Conservation (phyloP, 345 rosid species). For the Melaleuca quinquenervia region DNA sequence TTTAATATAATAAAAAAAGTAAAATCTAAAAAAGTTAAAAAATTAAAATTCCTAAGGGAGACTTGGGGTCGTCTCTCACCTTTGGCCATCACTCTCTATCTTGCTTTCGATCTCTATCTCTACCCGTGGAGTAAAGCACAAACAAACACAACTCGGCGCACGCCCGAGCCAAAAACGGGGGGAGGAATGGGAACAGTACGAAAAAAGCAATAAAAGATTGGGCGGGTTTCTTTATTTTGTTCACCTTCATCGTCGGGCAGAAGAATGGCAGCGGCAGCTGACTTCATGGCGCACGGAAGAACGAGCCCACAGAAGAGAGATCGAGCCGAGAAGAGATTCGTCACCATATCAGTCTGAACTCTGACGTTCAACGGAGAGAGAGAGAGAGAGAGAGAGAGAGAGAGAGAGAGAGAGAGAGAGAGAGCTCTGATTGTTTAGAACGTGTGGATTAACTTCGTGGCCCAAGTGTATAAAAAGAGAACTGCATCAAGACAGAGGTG, state of each 20-base stretch:
- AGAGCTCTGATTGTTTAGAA: not conserved
- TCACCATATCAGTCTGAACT: not conserved
- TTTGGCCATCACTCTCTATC: too few relatives aligned
- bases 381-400: not conserved
- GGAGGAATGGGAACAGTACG: not conserved
- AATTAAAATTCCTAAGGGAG: too few relatives aligned
- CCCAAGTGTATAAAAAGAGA: not conserved
- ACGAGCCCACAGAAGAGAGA: not conserved
- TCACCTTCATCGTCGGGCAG: not conserved
- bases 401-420: not conserved
- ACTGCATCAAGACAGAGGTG: not conserved
- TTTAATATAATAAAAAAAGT: too few relatives aligned
- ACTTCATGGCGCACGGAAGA: not conserved
- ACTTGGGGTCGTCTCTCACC: too few relatives aligned
- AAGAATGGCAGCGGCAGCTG: not conserved
- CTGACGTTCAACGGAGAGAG: not conserved
- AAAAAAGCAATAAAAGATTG: not conserved
- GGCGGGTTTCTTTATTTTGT: not conserved
- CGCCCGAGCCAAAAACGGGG: not conserved
- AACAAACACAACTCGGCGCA: not conserved
- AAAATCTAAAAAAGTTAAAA: too few relatives aligned
- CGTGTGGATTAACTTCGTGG: not conserved
- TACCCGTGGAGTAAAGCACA: not conserved
- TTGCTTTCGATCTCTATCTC: too few relatives aligned
- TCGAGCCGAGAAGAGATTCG: not conserved